Percentiles rank a stretch among this genome's conserved stretches.
Conservation (phyloP, 805 yeast species). For the Ogataea degrootiae region DNA sequence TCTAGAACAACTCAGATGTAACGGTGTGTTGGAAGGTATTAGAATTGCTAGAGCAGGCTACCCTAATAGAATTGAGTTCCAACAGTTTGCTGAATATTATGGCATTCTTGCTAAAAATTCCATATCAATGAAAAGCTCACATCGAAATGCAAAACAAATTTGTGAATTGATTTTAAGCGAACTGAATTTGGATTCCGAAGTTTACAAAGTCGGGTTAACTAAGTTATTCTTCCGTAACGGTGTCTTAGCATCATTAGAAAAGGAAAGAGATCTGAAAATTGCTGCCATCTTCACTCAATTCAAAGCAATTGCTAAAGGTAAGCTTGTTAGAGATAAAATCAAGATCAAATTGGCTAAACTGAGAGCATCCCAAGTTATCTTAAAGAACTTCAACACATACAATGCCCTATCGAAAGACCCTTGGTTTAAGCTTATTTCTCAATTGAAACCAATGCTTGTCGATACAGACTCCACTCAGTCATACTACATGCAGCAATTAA, state of each 20-base stretch:
- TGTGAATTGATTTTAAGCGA: constrained; percentile 63
- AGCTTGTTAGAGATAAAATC: constrained; percentile 45
- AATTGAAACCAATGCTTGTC: constrained; percentile 66
- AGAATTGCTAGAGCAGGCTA: constrained; percentile 96
- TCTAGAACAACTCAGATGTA: constrained; percentile 85
- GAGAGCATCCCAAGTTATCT: constrained; percentile 67
- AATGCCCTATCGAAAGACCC: constrained; percentile 49
- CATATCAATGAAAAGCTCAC: constrained; percentile 27
- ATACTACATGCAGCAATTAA: constrained; percentile 55
- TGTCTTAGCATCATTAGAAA: constrained; percentile 73
- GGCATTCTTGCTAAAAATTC: constrained; percentile 55
- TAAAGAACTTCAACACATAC: constrained; percentile 53
- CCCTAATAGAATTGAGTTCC: constrained; percentile 85
- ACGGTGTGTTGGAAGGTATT: constrained; percentile 97
- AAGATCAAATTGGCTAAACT: constrained; percentile 48
- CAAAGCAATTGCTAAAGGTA: constrained; percentile 66
- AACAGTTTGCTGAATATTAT: constrained; percentile 74
- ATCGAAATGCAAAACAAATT: constrained; percentile 50
- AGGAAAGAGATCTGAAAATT: constrained; percentile 63
- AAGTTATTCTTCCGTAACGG: constrained; percentile 76
- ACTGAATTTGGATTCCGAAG: constrained; percentile 54
- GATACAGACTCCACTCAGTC: constrained; percentile 28
- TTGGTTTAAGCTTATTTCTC: constrained; percentile 74
- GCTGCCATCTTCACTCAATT: constrained; percentile 50
- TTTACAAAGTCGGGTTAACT: constrained; percentile 64